Evolutionary conservation across 2,329 filamentous ascomycete species (phyloP).

Genomic region (Trichoderma semiorbis): DNA sequence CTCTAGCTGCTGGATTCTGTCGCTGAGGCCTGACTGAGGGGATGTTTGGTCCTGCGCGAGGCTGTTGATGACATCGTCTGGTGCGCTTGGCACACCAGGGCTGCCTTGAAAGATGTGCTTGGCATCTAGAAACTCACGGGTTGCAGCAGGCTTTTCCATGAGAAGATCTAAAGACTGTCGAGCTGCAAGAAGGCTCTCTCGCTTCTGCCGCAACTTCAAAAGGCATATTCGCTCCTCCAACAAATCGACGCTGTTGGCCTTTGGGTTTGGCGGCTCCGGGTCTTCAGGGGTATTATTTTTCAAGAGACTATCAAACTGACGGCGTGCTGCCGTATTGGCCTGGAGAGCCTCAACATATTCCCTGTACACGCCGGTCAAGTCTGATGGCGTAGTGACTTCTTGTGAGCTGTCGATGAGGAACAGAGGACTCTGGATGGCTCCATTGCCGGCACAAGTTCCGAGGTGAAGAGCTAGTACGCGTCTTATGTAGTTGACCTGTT

Average conservation of each 20-base stretch:
- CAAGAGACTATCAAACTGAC: conserved; percentile 42
- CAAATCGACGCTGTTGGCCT: conserved; percentile 23
- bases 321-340: conserved; percentile 49
- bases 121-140: conserved; percentile 48
- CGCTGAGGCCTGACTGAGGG: conserved; percentile 42
- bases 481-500: conserved; percentile 55
- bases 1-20: conserved; percentile 51
- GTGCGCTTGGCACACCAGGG: conserved; percentile 47
- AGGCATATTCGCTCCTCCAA: conserved; percentile 52
- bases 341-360: conserved; percentile 54
- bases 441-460: conserved; percentile 43
- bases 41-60: conserved; percentile 42
- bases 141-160: conserved; percentile 49
- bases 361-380: conserved; percentile 47
- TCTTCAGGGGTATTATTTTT: conserved; percentile 23
- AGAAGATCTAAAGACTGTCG: conserved; percentile 51
- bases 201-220: conserved; percentile 51
- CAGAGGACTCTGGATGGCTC: conserved; percentile 43
- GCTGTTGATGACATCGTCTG: conserved; percentile 49
- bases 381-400: conserved; percentile 34
- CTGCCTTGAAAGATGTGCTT: conserved; percentile 46
- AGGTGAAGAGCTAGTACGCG: conserved; percentile 54
- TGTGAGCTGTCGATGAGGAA: conserved; percentile 44
- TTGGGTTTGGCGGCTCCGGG: conserved; percentile 22
- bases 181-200: conserved; percentile 47